Base-by-base conservation (phyloP, 352 stramenopile genomes). In the Elongisporangium anandrum region DNA sequence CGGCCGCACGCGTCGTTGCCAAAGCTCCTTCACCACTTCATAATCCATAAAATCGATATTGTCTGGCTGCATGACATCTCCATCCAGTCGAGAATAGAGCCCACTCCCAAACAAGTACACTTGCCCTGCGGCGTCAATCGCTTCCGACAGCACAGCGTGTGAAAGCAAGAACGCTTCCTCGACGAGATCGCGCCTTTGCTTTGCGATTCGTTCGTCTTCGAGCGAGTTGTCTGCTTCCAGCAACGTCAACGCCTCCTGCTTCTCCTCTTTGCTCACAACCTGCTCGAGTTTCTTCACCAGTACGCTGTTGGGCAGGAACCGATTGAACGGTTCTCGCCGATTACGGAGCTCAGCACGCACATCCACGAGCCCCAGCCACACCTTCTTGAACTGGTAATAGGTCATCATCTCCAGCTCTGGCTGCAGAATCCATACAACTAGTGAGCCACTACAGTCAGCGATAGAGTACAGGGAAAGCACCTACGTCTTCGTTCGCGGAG, bases 21-120 rank as follows among this genome's bases (percentile, higher is more conserved):
- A 93, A 5, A 93, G 54, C 47, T 81, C 61, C 23, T 71, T 64
- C 15, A 93, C 52, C 20, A 68, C 49, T 4, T 75, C 69, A 57
- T 87, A 92, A 15, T 90, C 77, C 70, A 90, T 86, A 52, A 88
- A 92, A 19, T 93, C 84, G 47, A 85, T 66, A 56, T 87, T 88
- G 22, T 93, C 84, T 8, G 77, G 77, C 20, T 73, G 59, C 10
- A 73, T 64, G 2, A 77, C 66, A 0, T 85, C 73, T 4, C 75
- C 76, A 29, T 92, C 81, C 26, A 92, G 87, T 10, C 81, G 75
- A 20, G 79, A 66, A 45, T 86, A 83, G 0, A 77, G 59, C 23
- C 82, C 85, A 60, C 81, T 87, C 3, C 85, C 82, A 38, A 94
- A 92, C 21, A 89, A 63, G 48, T 94, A 94, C 0, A 94, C 85